A percentile compares a stretch with the other conserved stretches of the same genome.
Evolutionary conservation across 257 asterid species (phyloP).

Genomic region (Solanum bukasovii): DNA sequence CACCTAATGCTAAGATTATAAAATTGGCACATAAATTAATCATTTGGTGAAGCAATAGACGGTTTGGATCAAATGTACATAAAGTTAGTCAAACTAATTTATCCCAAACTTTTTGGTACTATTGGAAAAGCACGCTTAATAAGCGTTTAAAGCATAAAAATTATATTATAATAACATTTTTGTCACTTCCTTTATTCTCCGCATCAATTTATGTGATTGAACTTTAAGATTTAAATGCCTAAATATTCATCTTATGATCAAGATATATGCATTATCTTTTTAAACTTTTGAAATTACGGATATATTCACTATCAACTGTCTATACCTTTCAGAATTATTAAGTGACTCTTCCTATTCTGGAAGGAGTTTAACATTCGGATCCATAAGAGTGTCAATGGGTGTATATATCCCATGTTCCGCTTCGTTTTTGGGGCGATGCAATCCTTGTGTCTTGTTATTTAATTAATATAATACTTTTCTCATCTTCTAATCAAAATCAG

Average conservation of each 20-base stretch:
- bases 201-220: background rate
- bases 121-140: background rate
- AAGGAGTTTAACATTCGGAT: too few species aligned
- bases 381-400: too few species aligned
- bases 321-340: too few species aligned
- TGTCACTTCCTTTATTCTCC: background rate
- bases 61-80: slow-evolving; percentile 10
- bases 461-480: too few species aligned
- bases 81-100: slow-evolving; percentile 22
- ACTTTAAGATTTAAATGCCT: background rate
- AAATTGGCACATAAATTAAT: slow-evolving; percentile 12
- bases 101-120: slow-evolving; percentile 7
- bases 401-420: too few species aligned
- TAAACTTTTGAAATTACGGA: too few species aligned
- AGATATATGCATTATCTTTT: too few species aligned
- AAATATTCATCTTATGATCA: background rate
- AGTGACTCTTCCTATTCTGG: too few species aligned
- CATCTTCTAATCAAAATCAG: too few species aligned
- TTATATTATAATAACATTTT: background rate
- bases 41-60: slow-evolving; percentile 15
- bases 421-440: too few species aligned
- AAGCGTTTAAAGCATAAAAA: background rate
- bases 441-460: too few species aligned
- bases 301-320: too few species aligned
- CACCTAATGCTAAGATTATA: background rate